These are phyloP conservation scores for Puccinellia tenuiflora DNA, from an alignment of 176 grass and related monocot species.

Conservation along the genomic window DNA sequence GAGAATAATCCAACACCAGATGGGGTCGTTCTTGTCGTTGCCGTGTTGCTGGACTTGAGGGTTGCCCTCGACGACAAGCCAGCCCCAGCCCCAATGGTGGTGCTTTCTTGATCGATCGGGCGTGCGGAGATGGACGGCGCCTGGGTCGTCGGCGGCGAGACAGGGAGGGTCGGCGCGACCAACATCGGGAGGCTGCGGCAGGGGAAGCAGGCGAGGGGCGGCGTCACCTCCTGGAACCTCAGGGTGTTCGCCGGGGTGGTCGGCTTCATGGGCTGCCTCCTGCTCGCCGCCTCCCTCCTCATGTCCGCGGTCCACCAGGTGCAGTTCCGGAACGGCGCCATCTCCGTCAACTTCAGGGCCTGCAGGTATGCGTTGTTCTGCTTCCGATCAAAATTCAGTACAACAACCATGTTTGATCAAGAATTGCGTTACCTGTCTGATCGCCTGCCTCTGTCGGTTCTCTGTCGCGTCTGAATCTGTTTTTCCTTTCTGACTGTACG, in stretches of 20 bases:
- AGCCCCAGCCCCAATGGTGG: not conserved
- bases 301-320: conserved; percentile 72
- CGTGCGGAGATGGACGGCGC: conserved; percentile 19
- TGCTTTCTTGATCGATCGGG: not conserved
- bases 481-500: not conserved
- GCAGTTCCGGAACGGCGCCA: conserved; percentile 35
- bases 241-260: conserved; percentile 46
- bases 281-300: conserved; percentile 68
- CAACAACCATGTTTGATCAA: not conserved
- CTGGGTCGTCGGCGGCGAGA: not conserved
- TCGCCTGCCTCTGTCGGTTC: not conserved
- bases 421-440: not conserved
- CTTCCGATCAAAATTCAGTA: not conserved
- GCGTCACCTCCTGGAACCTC: conserved; percentile 55
- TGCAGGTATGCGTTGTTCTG: conserved; percentile 39
- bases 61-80: not conserved
- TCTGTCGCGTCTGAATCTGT: not conserved
- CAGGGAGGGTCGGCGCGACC: conserved; percentile 21
- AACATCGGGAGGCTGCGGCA: conserved; percentile 47
- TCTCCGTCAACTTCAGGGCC: conserved; percentile 27
- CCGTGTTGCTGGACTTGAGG: conserved; percentile 8
- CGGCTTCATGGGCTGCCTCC: conserved; percentile 57
- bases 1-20: conserved; percentile 8
- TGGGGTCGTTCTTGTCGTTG: not conserved
- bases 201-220: conserved; percentile 19